phyloP scores from a whole-genome alignment of 495 filamentous ascomycete genomes.

The Hypoxylon perforatum region DNA sequence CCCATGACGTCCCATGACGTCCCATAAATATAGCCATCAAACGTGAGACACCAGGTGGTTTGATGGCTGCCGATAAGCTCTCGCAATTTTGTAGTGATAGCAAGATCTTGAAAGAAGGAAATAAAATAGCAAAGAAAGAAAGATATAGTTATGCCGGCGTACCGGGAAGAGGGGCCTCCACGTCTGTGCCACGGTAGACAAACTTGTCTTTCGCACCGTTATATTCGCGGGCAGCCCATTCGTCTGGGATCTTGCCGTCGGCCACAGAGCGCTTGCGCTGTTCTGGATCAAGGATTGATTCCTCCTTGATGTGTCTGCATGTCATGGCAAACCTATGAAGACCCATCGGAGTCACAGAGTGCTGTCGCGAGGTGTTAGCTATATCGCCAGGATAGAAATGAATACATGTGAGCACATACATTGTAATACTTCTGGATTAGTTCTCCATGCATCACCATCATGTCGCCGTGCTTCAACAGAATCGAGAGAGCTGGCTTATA shows the following conservation, averaged over 20 bases:
- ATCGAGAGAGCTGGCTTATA: slow-evolving; percentile 48
- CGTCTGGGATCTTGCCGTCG: slow-evolving; percentile 50
- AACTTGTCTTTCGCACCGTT: no score
- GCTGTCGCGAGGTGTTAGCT: slow-evolving; percentile 55
- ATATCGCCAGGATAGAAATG: slow-evolving; percentile 16
- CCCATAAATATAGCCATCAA: no score
- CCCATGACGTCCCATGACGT: no score
- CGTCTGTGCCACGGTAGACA: no score
- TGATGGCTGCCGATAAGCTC: no score
- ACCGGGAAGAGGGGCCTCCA: no score
- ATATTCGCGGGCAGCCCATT: slow-evolving; percentile 29
- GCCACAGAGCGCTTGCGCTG: slow-evolving; percentile 41
- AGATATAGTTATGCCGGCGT: no score
- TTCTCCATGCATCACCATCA: slow-evolving; percentile 83
- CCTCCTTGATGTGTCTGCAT: slow-evolving; percentile 62
- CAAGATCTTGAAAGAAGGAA: no score
- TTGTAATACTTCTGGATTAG: slow-evolving; percentile 78
- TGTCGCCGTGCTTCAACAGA: slow-evolving; percentile 77
- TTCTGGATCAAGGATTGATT: slow-evolving; percentile 48
- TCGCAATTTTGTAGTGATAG: no score
- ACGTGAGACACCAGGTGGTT: no score
- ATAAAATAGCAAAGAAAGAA: no score
- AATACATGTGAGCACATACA: slow-evolving; percentile 54
- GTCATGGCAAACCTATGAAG: slow-evolving; percentile 76
- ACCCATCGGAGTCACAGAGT: slow-evolving; percentile 66